Conservation (phyloP, 345 rosid species). For the Anacardium occidentale region DNA sequence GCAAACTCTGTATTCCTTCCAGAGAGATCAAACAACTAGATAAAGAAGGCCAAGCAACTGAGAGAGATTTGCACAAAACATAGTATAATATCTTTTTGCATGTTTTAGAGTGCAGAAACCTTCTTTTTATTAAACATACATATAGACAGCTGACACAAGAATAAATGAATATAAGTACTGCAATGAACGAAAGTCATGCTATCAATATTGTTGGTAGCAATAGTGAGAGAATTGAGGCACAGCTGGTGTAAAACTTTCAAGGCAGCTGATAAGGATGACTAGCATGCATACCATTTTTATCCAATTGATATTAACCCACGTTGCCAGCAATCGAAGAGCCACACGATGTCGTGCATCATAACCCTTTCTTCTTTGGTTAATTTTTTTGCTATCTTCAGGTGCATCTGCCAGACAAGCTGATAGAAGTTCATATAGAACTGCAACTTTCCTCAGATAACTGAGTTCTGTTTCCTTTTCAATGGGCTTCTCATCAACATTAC, state of each 20-base stretch:
- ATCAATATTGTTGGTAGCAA: neutral
- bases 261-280: conserved; percentile 2
- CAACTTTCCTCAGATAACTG: conserved; percentile 67
- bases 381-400: conserved; percentile 47
- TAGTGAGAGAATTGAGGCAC: neutral
- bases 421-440: conserved; percentile 83
- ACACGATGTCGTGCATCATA: conserved; percentile 96
- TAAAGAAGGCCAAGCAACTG: conserved; percentile 2
- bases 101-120: neutral
- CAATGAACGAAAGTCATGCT: neutral
- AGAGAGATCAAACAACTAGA: neutral
- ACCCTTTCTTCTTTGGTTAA: conserved; percentile 61
- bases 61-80: neutral
- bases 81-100: conserved; percentile 2
- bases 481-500: conserved; percentile 46
- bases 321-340: conserved; percentile 73
- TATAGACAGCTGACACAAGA: neutral
- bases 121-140: neutral
- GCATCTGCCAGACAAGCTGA: conserved; percentile 86
- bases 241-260: neutral
- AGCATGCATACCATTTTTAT: conserved; percentile 65
- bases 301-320: conserved; percentile 90
- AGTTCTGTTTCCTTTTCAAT: conserved; percentile 62
- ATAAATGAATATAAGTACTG: neutral
- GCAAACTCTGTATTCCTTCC: neutral